Percentiles rank a stretch among this genome's conserved stretches.
Conservation (phyloP, 2,329 filamentous ascomycete species). For the Diaporthe humulicola region DNA sequence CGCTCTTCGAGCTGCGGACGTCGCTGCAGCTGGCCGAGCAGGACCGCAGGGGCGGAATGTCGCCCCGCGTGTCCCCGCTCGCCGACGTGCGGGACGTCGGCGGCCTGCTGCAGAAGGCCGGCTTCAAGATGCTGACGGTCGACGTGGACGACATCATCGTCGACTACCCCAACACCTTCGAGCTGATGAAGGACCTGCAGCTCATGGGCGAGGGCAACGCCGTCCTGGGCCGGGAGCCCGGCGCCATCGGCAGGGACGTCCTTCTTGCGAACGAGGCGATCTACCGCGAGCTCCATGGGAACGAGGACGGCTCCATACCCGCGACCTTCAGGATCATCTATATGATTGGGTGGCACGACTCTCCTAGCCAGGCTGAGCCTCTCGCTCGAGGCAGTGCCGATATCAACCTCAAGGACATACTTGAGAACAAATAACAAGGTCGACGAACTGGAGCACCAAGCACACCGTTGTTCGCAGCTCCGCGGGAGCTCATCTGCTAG, state of each 20-base stretch:
- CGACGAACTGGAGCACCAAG: background rate
- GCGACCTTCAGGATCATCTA: conserved; percentile 96
- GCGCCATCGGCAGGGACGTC: conserved; percentile 83
- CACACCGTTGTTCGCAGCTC: background rate
- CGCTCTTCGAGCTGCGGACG: conserved; percentile 91
- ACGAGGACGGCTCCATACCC: conserved; percentile 81
- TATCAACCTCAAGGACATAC: conserved; percentile 87
- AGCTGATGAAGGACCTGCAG: conserved; percentile 93
- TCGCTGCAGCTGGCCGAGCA: conserved; percentile 93
- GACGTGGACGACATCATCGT: conserved; percentile 98
- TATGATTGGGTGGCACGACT: conserved; percentile 99
- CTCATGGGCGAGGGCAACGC: conserved; percentile 97
- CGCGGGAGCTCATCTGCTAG: background rate
- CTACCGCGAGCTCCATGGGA: conserved; percentile 88
- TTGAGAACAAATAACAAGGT: conserved; percentile 59
- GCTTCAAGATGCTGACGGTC: conserved; percentile 96
- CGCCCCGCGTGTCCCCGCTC: conserved; percentile 89
- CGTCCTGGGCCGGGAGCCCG: conserved; percentile 85
- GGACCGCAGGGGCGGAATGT: conserved; percentile 91
- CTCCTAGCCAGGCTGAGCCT: conserved; percentile 82
- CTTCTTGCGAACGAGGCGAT: conserved; percentile 90
- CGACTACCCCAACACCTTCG: conserved; percentile 90
- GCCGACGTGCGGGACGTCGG: conserved; percentile 94
- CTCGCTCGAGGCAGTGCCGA: conserved; percentile 87
- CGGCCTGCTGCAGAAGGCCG: conserved; percentile 85